Evolutionary conservation across 805 yeast species (phyloP).

Genomic region (Kodamaea hsintzibuensis): DNA sequence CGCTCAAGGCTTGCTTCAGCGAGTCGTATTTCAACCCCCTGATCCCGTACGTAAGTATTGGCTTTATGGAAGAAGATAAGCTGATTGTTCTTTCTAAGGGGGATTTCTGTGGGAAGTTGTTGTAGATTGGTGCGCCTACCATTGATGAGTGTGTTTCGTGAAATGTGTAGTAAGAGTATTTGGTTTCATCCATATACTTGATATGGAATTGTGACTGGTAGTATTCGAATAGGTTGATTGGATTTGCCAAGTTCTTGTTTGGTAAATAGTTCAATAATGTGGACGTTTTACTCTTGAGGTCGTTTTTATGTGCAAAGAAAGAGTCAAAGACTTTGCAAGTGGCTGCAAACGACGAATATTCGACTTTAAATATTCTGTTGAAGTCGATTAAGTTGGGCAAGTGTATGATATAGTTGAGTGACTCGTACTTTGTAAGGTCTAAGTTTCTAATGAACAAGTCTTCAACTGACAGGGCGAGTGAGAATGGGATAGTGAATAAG

Average conservation of each 20-base stretch:
- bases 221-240: slow-evolving; percentile 2
- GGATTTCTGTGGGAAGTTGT: slow-evolving; percentile 6
- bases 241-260: neutral
- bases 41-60: slow-evolving; percentile 2
- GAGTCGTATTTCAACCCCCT: neutral
- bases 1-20: neutral
- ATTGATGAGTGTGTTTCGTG: neutral
- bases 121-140: slow-evolving; percentile 2
- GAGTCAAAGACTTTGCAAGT: neutral
- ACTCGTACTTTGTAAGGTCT: slow-evolving; percentile 5
- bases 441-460: slow-evolving; percentile 8
- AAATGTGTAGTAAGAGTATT: neutral
- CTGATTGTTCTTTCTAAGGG: slow-evolving; percentile 3
- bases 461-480: slow-evolving; percentile 5
- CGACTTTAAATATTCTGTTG: slow-evolving; percentile 3
- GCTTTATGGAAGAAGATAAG: neutral
- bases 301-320: neutral
- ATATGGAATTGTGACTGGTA: slow-evolving; percentile 5
- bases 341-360: neutral
- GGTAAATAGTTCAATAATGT: slow-evolving; percentile 1
- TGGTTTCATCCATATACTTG: slow-evolving; percentile 8
- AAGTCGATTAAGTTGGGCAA: slow-evolving; percentile 4
- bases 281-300: neutral
- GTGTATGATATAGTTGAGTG: neutral
- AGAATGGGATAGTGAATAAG: slow-evolving; percentile 6